phyloP scores from a whole-genome alignment of 140 eudicot species.

The Oenanthe javanica region DNA sequence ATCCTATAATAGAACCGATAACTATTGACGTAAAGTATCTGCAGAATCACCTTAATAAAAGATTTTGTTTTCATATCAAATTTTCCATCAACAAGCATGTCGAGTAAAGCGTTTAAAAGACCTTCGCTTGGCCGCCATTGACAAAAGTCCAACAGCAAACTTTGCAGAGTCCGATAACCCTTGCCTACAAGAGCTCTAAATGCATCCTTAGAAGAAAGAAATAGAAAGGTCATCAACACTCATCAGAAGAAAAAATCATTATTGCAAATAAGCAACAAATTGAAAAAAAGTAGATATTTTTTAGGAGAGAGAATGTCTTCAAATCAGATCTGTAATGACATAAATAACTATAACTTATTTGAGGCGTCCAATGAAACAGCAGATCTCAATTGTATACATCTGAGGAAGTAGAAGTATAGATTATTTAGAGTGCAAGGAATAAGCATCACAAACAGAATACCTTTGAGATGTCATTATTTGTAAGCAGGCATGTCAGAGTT shows the following conservation, averaged over 20 bases:
- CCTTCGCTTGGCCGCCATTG: slow-evolving; percentile 75
- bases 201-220: slow-evolving; percentile 44
- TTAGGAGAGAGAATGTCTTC: not conserved
- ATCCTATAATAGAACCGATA: not conserved
- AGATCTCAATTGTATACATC: not conserved
- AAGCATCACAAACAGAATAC: slow-evolving; percentile 23
- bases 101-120: slow-evolving; percentile 71
- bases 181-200: slow-evolving; percentile 92
- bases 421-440: not conserved
- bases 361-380: not conserved
- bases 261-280: not conserved
- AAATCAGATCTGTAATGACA: not conserved
- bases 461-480: slow-evolving; percentile 78
- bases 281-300: not conserved
- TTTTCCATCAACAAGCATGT: slow-evolving; percentile 95
- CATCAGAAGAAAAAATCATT: no score
- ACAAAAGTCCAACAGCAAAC: slow-evolving; percentile 83
- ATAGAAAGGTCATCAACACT: not conserved
- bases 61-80: slow-evolving; percentile 63
- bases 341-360: not conserved
- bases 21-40: not conserved
- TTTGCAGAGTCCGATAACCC: slow-evolving; percentile 78
- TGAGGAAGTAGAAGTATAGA: not conserved
- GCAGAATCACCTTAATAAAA: slow-evolving; percentile 54
- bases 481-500: slow-evolving; percentile 79